A percentile compares a stretch with the other conserved stretches of the same genome.
Conservation (phyloP, 129 eudicot species). For the Flaveria linearis region DNA sequence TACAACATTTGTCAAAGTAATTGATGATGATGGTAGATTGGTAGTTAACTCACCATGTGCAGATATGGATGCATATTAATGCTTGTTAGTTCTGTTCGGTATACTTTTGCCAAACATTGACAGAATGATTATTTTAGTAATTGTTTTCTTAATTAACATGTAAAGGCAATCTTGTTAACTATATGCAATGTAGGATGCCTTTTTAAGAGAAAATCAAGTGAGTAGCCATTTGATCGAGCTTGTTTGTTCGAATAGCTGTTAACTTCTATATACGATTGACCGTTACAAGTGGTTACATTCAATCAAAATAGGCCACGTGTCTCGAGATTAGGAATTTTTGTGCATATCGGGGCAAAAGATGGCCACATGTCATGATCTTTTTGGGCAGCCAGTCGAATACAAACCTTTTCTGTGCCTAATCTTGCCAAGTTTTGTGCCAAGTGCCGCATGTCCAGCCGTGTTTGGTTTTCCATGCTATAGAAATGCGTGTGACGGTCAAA, state of each 20-base stretch:
- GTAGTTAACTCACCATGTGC: neutral
- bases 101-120: neutral
- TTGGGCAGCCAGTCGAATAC: neutral
- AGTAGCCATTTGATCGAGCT: neutral
- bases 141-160: neutral
- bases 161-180: neutral
- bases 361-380: neutral
- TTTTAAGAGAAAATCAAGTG: neutral
- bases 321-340: neutral
- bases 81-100: neutral
- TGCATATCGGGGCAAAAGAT: neutral
- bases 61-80: neutral
- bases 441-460: neutral
- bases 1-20: conserved; percentile 9
- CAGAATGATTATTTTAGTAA: neutral
- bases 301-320: neutral
- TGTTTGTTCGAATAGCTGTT: neutral
- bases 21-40: neutral
- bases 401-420: neutral
- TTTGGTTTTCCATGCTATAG: neutral
- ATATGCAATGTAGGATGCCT: neutral
- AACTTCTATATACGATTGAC: neutral
- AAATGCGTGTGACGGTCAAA: neutral
- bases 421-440: neutral
- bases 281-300: neutral